Evolutionary conservation across 768 basidiomycete species (phyloP), one percentile per base, ranked within the genome.

Genomic region (Scleroderma bovista): DNA sequence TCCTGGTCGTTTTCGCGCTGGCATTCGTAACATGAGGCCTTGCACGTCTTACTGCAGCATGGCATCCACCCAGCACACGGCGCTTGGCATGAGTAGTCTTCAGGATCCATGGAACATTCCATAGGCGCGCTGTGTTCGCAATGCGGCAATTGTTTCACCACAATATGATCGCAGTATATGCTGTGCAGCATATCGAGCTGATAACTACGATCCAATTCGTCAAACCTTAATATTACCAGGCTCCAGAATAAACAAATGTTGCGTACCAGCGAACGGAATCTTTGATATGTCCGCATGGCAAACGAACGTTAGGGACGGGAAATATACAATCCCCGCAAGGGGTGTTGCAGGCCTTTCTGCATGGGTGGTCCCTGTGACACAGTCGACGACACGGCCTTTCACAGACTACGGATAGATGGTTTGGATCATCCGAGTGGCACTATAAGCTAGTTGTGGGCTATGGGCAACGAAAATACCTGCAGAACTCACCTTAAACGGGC

Each of bases 401-500:
- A 55, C 85, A 85, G 12, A 60, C 56, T 11, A 77, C 72, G 33
- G 68, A 60, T 15, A 74, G 40, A 51, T 86, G 84, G 12, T 76
- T 70, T 1, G 75, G 73, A 50, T 82, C 77, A 43, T 83, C 84
- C 0, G 76, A 71, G 51, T 86, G 83, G 50, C 84, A 85, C 78
- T 85, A 51, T 29, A 7, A 33, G 19, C 10, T n/a, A 22, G 48
- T 36, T 9, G 9, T 31, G 39, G 20, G 16, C 22, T 3, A 19
- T 24, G 32, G 33, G 33, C 3, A 32, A 26, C 23, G 2, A 40
- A 16, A 1, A 20, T 6, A 23, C 39, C 10, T 2, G 29, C 26
- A 38, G 20, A 47, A 15, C 63, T 34, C 60, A 82, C 83, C 64
- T 79, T 79, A 52, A 73, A 82, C 0, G 80, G 79, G 57, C 85